Percentiles rank a stretch among this genome's conserved stretches.
Evolutionary conservation across 1,284 basidiomycete species (phyloP).

Genomic region (Sporisorium iseilematis-ciliati): DNA sequence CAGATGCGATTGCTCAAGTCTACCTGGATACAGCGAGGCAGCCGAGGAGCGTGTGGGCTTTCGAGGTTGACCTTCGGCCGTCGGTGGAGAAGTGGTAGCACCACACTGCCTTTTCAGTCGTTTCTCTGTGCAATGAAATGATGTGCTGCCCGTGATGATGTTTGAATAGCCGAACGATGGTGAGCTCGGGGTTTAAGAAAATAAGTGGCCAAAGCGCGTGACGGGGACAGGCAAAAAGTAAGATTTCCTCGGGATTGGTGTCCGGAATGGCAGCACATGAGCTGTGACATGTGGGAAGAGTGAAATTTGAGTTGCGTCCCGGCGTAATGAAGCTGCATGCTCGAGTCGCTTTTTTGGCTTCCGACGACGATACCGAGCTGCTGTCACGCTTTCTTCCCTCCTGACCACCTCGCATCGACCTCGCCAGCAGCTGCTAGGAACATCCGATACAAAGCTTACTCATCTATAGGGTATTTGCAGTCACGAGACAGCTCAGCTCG

Average conservation of each 20-base stretch:
- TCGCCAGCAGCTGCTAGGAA: no score
- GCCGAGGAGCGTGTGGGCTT: slow-evolving; percentile 47
- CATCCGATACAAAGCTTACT: no score
- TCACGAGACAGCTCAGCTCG: no score
- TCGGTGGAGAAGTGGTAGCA: slow-evolving; percentile 42
- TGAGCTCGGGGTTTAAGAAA: not conserved
- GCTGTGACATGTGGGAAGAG: not conserved
- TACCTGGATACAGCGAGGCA: slow-evolving; percentile 48
- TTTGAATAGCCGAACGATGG: not conserved
- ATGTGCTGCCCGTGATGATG: not conserved
- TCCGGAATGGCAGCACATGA: slow-evolving; percentile 1
- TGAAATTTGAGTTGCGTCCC: no score
- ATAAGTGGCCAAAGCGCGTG: slow-evolving; percentile 18
- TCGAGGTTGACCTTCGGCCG: slow-evolving; percentile 46
- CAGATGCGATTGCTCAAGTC: slow-evolving; percentile 54
- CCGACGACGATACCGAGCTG: no score
- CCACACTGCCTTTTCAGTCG: no score
- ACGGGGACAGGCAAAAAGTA: no score
- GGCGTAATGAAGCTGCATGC: no score
- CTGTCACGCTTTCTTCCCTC: no score
- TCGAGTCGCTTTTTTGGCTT: no score
- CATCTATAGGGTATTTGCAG: no score
- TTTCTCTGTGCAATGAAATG: not conserved
- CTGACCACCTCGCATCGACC: no score
- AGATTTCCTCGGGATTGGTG: not conserved